These are phyloP conservation scores for Tolypocladium album DNA, from an alignment of 2,329 filamentous ascomycete species.

Conservation along the genomic window DNA sequence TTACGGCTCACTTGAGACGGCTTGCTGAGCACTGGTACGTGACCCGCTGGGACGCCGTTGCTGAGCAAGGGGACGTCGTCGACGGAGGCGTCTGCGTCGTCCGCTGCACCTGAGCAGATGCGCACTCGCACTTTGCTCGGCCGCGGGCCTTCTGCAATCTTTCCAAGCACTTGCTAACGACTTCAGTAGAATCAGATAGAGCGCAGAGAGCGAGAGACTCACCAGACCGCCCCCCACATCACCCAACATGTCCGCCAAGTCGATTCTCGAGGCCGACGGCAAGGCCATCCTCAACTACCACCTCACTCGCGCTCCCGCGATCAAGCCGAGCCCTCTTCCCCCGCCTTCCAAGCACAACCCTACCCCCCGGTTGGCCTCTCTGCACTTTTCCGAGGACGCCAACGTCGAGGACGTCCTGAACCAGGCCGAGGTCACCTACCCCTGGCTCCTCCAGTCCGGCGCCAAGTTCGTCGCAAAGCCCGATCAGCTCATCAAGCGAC, in stretches of 20 bases:
- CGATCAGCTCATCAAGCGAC: slow-evolving; percentile 98
- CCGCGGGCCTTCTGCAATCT: neutral
- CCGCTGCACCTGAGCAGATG: neutral
- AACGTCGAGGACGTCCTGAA: slow-evolving; percentile 76
- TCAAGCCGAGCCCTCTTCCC: slow-evolving; percentile 95
- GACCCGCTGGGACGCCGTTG: neutral
- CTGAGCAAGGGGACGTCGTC: neutral
- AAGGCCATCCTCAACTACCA: slow-evolving; percentile 99
- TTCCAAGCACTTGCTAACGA: slow-evolving; percentile 5
- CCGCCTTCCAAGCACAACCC: slow-evolving; percentile 80
- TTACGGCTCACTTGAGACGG: slow-evolving; percentile 4
- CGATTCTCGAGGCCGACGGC: slow-evolving; percentile 97
- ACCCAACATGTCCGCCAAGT: slow-evolving; percentile 56
- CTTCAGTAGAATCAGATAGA: neutral
- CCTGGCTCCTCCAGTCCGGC: slow-evolving; percentile 76
- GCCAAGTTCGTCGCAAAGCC: slow-evolving; percentile 98
- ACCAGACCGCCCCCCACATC: slow-evolving; percentile 4
- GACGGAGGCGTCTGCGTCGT: neutral
- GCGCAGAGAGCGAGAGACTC: slow-evolving; percentile 3
- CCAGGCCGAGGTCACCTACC: slow-evolving; percentile 93
- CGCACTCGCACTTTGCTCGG: neutral
- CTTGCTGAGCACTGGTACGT: slow-evolving; percentile 7
- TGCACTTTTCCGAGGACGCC: slow-evolving; percentile 86
- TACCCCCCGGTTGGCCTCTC: slow-evolving; percentile 77
- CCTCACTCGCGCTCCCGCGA: slow-evolving; percentile 91